phyloP scores from a whole-genome alignment of 1,284 basidiomycete species.

The Marasmius sp. region DNA sequence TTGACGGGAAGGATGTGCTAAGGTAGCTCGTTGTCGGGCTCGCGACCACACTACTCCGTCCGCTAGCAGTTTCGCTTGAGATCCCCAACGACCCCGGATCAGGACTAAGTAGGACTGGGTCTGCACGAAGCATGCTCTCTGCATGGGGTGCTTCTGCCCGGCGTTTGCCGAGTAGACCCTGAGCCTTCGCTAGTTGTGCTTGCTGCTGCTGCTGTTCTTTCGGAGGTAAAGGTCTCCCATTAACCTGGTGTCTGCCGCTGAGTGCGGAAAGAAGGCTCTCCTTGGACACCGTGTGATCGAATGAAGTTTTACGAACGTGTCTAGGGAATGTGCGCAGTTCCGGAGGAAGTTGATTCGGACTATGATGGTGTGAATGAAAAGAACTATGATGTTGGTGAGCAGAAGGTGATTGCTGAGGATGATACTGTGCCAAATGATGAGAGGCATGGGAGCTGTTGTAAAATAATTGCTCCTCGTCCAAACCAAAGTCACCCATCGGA shows the following conservation, averaged over 20 bases:
- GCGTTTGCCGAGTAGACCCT: conserved; percentile 38
- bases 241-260: conserved; percentile 74
- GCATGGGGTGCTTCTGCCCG: conserved; percentile 72
- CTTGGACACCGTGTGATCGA: conserved; percentile 83
- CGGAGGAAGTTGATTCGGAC: conserved; percentile 24
- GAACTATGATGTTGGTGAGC: conserved; percentile 25
- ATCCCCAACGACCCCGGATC: not conserved
- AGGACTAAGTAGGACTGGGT: conserved; percentile 39
- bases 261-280: conserved; percentile 59
- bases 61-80: not conserved
- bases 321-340: conserved; percentile 68
- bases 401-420: conserved; percentile 37
- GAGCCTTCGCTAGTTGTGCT: not conserved
- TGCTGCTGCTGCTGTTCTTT: conserved; percentile 42
- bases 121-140: conserved; percentile 74
- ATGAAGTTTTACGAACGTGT: conserved; percentile 88
- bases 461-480: not conserved
- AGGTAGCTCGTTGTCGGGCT: conserved; percentile 1
- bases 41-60: not conserved
- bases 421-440: conserved; percentile 8
- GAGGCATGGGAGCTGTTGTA: not conserved
- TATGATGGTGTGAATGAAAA: conserved; percentile 38
- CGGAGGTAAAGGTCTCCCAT: conserved; percentile 67
- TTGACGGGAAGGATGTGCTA: conserved; percentile 56
- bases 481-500: not conserved